Evolutionary conservation across 2,329 filamentous ascomycete species (phyloP).

Genomic region (Fusarium clavum): DNA sequence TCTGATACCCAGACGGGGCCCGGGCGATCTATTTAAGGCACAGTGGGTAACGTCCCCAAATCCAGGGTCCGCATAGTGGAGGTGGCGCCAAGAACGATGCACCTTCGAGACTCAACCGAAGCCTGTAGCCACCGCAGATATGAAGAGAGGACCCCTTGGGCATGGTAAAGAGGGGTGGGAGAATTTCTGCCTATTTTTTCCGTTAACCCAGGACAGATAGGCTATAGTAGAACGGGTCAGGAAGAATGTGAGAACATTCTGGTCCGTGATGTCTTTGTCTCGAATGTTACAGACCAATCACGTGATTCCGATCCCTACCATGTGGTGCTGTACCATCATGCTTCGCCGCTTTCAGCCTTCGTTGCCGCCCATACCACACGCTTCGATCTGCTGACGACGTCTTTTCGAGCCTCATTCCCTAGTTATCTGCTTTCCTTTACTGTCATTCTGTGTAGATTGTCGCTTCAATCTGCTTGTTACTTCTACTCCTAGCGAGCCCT

Average conservation of each 20-base stretch:
- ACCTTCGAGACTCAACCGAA: slow-evolving; percentile 22
- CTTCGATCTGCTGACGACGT: slow-evolving; percentile 35
- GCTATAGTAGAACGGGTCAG: neutral
- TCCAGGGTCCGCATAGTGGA: slow-evolving; percentile 40
- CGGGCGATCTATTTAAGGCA: slow-evolving; percentile 36
- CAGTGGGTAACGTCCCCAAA: slow-evolving; percentile 38
- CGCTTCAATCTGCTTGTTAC: slow-evolving; percentile 5
- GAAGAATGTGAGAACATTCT: neutral
- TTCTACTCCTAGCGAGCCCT: slow-evolving; percentile 10
- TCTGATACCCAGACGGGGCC: neutral
- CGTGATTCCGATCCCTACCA: slow-evolving; percentile 27
- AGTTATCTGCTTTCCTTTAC: slow-evolving; percentile 33
- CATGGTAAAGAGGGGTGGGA: neutral
- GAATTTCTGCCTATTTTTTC: neutral
- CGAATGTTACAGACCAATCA: slow-evolving; percentile 14
- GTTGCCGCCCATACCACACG: slow-evolving; percentile 24
- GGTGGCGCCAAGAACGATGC: slow-evolving; percentile 41
- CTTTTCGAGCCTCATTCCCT: slow-evolving; percentile 37
- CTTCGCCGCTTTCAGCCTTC: slow-evolving; percentile 39
- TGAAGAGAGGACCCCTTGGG: neutral
- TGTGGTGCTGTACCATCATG: slow-evolving; percentile 28
- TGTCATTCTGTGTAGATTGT: slow-evolving; percentile 21
- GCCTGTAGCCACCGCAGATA: slow-evolving; percentile 13
- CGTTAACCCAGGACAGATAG: neutral
- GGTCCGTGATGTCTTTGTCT: slow-evolving; percentile 13